Evolutionary conservation across 306 rosid species (phyloP).

Genomic region (Prunus mongolica): DNA sequence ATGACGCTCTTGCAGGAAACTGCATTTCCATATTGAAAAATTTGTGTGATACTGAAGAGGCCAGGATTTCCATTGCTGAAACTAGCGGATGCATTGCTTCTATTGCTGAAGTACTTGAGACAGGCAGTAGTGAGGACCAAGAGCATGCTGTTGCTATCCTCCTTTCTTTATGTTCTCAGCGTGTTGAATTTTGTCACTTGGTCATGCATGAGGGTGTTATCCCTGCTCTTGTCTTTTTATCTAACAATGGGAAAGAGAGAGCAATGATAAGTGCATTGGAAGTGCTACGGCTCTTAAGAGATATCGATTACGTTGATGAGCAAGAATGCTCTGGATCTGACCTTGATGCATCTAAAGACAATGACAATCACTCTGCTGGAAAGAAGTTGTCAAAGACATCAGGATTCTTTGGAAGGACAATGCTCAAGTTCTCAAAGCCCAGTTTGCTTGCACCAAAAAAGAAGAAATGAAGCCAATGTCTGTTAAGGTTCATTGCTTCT

Average conservation of each 20-base stretch:
- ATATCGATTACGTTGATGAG: conserved; percentile 27
- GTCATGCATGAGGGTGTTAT: conserved; percentile 53
- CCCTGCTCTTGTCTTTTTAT: conserved; percentile 45
- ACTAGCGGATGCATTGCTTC: conserved; percentile 72
- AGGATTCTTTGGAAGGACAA: conserved; percentile 38
- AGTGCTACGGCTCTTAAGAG: conserved; percentile 55
- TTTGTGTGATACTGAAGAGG: conserved; percentile 52
- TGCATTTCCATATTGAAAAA: conserved; percentile 59
- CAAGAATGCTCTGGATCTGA: conserved; percentile 26
- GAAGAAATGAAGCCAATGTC: conserved; percentile 33
- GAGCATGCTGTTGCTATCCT: conserved; percentile 69
- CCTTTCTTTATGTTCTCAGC: conserved; percentile 67
- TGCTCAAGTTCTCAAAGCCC: conserved; percentile 35
- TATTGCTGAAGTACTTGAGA: conserved; percentile 54
- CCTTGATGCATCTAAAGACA: conserved; percentile 21
- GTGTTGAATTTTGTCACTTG: conserved; percentile 51
- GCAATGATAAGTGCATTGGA: conserved; percentile 56
- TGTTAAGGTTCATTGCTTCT: background rate
- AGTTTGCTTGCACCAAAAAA: conserved; percentile 16
- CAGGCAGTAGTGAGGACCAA: conserved; percentile 56
- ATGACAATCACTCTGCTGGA: conserved; percentile 25
- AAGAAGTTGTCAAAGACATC: conserved; percentile 41
- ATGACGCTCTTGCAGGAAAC: conserved; percentile 34
- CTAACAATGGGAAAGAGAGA: conserved; percentile 65
- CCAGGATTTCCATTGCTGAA: conserved; percentile 50